Percentiles rank a stretch among this genome's conserved stretches.
These are phyloP conservation scores for Aegilops speltoides DNA, from an alignment of 176 grass and related monocot species.

Conservation along the genomic window DNA sequence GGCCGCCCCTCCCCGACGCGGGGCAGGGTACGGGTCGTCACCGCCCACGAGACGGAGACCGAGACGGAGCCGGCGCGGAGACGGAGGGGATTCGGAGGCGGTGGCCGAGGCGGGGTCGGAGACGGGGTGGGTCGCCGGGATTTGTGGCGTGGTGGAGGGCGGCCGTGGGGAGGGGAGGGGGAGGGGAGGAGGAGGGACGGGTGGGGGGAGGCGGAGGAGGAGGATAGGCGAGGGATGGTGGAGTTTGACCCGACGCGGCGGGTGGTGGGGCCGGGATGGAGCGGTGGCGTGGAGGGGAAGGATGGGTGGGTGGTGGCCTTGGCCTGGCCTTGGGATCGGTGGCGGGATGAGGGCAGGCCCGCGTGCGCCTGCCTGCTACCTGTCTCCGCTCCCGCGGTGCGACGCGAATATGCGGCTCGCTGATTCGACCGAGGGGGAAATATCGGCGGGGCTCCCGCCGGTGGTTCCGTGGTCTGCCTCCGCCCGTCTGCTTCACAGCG, in stretches of 20 bases:
- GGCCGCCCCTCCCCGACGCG: slow-evolving; percentile 1
- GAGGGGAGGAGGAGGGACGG: background rate
- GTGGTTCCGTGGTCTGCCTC: background rate
- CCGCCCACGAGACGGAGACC: background rate
- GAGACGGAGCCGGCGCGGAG: too few relatives aligned
- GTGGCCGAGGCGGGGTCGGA: background rate
- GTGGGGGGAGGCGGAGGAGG: background rate
- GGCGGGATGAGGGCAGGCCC: background rate
- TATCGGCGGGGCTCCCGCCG: background rate
- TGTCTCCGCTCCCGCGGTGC: background rate
- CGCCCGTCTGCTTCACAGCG: background rate
- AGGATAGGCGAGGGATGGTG: slow-evolving; percentile 43
- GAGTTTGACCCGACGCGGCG: slow-evolving; percentile 50
- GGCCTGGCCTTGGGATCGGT: slow-evolving; percentile 34
- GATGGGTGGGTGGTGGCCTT: slow-evolving; percentile 9
- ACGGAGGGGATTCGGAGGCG: background rate
- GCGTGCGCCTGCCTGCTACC: background rate
- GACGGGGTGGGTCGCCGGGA: background rate
- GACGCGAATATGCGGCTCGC: slow-evolving; percentile 14
- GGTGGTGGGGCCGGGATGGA: slow-evolving; percentile 4
- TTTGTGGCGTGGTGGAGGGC: background rate
- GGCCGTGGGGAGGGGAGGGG: background rate
- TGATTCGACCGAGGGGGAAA: background rate
- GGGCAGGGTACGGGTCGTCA: background rate
- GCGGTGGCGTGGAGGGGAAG: slow-evolving; percentile 26